Percentiles rank a stretch among this genome's conserved stretches.
Evolutionary conservation across 2,329 filamentous ascomycete genomes (phyloP).

Genomic region (Dothideomycetidae sp.): DNA sequence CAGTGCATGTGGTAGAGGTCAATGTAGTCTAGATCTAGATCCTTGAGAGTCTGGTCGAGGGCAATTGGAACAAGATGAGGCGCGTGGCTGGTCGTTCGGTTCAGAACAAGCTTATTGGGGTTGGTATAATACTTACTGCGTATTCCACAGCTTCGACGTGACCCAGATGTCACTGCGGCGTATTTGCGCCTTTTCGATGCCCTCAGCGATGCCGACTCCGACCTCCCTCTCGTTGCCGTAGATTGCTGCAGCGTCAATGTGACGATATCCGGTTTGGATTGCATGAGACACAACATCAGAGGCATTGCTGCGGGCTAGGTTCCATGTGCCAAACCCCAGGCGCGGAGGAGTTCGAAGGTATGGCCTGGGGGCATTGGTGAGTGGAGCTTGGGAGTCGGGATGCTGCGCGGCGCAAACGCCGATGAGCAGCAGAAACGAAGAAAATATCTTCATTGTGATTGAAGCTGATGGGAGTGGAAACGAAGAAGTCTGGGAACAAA

Average conservation of each 20-base stretch:
- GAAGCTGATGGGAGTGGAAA: neutral
- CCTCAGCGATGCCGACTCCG: constrained; percentile 28
- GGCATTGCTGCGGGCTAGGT: constrained; percentile 22
- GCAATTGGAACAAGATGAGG: constrained; percentile 18
- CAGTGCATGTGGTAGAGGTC: constrained; percentile 35
- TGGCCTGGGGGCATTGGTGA: constrained; percentile 11
- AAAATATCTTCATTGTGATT: constrained; percentile 2
- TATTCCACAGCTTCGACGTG: constrained; percentile 28
- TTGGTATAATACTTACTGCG: constrained; percentile 17
- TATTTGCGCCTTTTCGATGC: constrained; percentile 21
- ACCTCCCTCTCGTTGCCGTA: constrained; percentile 33
- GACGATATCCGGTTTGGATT: constrained; percentile 38
- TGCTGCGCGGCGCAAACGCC: constrained; percentile 13
- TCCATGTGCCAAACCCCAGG: constrained; percentile 28
- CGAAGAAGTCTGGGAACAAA: neutral
- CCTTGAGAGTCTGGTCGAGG: constrained; percentile 26
- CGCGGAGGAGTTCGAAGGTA: constrained; percentile 20
- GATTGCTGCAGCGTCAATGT: constrained; percentile 36
- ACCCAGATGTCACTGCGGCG: constrained; percentile 26
- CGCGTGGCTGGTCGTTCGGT: constrained; percentile 17
- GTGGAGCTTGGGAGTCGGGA: constrained; percentile 15
- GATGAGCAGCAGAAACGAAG: constrained; percentile 16
- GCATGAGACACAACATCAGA: constrained; percentile 25
- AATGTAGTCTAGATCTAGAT: constrained; percentile 28
- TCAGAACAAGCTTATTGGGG: too few relatives aligned